Conservation (phyloP, 23 red algal species). For the Gracilaria domingensis region DNA sequence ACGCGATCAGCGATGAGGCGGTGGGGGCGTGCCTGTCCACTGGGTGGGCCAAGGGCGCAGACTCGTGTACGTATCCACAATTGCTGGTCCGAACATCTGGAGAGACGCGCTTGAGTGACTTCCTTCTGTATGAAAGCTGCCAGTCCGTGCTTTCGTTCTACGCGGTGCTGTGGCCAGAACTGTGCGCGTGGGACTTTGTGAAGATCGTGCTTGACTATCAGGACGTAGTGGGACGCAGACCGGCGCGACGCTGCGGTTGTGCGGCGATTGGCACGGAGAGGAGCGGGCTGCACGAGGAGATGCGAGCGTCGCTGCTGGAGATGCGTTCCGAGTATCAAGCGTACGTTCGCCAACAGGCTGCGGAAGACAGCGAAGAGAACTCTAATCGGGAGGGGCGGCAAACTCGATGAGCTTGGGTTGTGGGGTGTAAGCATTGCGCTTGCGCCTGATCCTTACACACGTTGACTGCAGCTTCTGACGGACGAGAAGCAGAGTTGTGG, state of each 20-base stretch:
- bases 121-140: constrained; percentile 82
- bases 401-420: too few relatives aligned
- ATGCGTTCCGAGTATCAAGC: not conserved
- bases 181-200: constrained; percentile 85
- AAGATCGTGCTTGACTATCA: constrained; percentile 83
- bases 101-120: constrained; percentile 89
- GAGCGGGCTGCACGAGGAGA: not conserved
- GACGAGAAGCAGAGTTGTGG: too few relatives aligned
- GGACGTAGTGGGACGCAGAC: not conserved
- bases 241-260: not conserved
- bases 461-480: too few relatives aligned
- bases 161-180: constrained; percentile 93
- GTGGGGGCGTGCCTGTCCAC: constrained; percentile 62
- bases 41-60: constrained; percentile 57
- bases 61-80: constrained; percentile 44
- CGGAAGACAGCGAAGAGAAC: not conserved
- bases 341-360: not conserved
- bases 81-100: constrained; percentile 91
- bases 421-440: too few relatives aligned
- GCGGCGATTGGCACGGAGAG: not conserved
- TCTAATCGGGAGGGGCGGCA: too few relatives aligned
- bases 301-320: not conserved
- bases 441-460: too few relatives aligned
- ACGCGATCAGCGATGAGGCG: constrained; percentile 51
- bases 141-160: constrained; percentile 64